These are phyloP conservation scores for Arabidopsis suecica DNA, from an alignment of 345 rosid genomes.

Conservation along the genomic window DNA sequence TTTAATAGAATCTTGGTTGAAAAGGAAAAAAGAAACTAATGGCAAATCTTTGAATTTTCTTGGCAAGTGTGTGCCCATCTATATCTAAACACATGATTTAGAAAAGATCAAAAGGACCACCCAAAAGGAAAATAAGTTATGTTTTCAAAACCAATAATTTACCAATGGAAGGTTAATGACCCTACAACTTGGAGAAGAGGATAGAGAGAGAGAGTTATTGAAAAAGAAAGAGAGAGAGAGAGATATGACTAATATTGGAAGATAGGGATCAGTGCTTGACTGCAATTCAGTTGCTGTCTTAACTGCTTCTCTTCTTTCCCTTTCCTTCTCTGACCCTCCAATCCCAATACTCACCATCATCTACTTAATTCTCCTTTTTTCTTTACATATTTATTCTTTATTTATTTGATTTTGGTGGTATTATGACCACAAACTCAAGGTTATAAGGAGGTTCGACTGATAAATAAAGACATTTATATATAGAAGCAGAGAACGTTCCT, in stretches of 20 bases:
- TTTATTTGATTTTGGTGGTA: slow-evolving; percentile 18
- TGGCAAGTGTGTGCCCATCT: slow-evolving; percentile 36
- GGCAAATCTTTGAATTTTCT: slow-evolving; percentile 36
- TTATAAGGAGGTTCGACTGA: slow-evolving; percentile 5
- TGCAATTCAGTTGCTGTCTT: slow-evolving; percentile 52
- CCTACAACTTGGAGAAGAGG: slow-evolving; percentile 38
- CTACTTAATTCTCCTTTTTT: slow-evolving; percentile 28
- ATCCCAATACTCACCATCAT: slow-evolving; percentile 45
- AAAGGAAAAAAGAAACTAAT: neutral
- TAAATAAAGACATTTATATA: neutral
- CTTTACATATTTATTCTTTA: neutral
- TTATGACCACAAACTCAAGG: slow-evolving; percentile 31
- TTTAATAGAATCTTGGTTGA: slow-evolving; percentile 9
- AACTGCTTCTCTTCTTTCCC: slow-evolving; percentile 50
- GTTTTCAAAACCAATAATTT: slow-evolving; percentile 39
- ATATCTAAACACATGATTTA: slow-evolving; percentile 40
- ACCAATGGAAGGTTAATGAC: slow-evolving; percentile 22
- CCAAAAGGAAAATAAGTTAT: slow-evolving; percentile 36
- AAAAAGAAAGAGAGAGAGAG: slow-evolving; percentile 25
- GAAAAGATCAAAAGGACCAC: slow-evolving; percentile 44
- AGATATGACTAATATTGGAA: slow-evolving; percentile 14
- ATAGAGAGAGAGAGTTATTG: slow-evolving; percentile 13
- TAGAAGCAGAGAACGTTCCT: neutral
- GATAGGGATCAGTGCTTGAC: slow-evolving; percentile 51
- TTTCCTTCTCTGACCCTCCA: slow-evolving; percentile 47